A percentile compares a stretch with the other conserved stretches of the same genome.
Evolutionary conservation across 495 filamentous ascomycete species (phyloP).

Genomic region (Oidiodendron maius): DNA sequence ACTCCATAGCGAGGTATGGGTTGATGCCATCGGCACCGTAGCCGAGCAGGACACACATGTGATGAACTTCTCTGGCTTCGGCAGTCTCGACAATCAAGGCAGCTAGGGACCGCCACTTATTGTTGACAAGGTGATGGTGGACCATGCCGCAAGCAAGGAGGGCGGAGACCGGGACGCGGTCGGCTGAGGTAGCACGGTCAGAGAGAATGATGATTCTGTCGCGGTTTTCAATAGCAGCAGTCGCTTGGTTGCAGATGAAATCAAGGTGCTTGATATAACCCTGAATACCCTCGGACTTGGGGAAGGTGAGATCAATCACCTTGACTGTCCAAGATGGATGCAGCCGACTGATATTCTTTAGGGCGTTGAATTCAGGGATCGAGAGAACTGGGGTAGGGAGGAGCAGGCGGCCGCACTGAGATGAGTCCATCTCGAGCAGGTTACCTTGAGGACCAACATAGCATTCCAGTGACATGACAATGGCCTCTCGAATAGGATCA

Average conservation of each 20-base stretch:
- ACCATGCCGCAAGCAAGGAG: conserved; percentile 91
- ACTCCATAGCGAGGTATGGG: conserved; percentile 96
- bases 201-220: conserved; percentile 89
- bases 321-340: conserved; percentile 85
- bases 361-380: conserved; percentile 83
- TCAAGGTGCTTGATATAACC: conserved; percentile 91
- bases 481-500: conserved; percentile 95
- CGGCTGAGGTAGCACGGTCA: conserved; percentile 78
- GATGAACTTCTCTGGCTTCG: conserved; percentile 96
- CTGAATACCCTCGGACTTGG: conserved; percentile 74
- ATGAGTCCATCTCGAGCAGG: conserved; percentile 87
- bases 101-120: conserved; percentile 90
- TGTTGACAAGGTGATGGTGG: conserved; percentile 94
- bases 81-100: conserved; percentile 91
- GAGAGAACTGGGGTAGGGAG: conserved; percentile 89
- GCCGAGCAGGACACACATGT: conserved; percentile 95
- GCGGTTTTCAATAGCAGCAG: conserved; percentile 74
- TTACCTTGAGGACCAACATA: conserved; percentile 98
- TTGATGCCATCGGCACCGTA: conserved; percentile 97
- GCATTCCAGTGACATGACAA: conserved; percentile 98
- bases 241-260: conserved; percentile 80
- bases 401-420: conserved; percentile 81
- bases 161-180: conserved; percentile 83
- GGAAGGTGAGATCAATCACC: conserved; percentile 95
- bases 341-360: conserved; percentile 71